Conservation (phyloP, 352 stramenopile genomes). For the Phytophthora constricta region DNA sequence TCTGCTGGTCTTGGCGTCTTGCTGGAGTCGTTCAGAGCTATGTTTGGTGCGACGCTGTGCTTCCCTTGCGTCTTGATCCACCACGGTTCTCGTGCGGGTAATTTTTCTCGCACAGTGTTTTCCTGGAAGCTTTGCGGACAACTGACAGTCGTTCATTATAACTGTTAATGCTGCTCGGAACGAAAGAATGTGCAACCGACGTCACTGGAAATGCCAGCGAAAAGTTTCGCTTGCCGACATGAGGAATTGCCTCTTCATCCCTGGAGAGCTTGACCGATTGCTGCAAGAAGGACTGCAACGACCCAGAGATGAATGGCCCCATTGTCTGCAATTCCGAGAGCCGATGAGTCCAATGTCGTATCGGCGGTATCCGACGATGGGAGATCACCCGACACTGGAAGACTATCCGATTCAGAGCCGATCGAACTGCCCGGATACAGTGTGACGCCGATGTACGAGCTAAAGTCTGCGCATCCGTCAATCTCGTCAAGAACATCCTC, state of each 20-base stretch:
- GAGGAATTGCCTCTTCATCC: neutral
- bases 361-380: constrained; percentile 6
- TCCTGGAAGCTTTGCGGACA: neutral
- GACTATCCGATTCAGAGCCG: neutral
- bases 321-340: neutral
- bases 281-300: neutral
- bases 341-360: constrained; percentile 18
- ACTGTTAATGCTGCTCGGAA: neutral
- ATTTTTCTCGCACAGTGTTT: too few relatives aligned
- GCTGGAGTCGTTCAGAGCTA: too few relatives aligned
- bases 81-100: too few relatives aligned
- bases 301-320: neutral
- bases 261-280: neutral
- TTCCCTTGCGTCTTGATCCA: too few relatives aligned
- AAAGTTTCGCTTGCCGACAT: neutral
- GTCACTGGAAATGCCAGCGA: neutral
- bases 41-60: too few relatives aligned
- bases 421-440: constrained; percentile 16
- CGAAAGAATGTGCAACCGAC: too few relatives aligned
- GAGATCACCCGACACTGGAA: neutral
- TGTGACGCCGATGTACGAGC: constrained; percentile 16
- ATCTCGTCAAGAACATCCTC: constrained; percentile 19
- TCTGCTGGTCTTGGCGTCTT: too few relatives aligned
- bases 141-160: neutral
- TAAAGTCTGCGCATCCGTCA: constrained; percentile 7